Evolutionary conservation across 306 rosid species (phyloP), one percentile per base, ranked within the genome.

Genomic region (Gleditsia sinensis): DNA sequence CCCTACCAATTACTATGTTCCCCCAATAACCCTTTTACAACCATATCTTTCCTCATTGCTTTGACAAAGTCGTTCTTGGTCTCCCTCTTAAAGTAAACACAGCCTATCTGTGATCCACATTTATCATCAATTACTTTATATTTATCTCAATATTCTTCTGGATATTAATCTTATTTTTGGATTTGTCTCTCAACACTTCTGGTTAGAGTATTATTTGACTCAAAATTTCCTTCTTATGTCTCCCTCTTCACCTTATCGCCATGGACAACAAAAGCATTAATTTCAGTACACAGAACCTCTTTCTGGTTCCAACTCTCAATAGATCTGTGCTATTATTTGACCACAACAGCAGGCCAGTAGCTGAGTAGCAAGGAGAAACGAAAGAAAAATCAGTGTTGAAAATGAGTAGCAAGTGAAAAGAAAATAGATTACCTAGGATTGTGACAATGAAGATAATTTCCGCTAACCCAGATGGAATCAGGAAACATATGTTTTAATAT

Each of bases 381-480:
- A 63, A 57, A 57, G 69, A 74, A 56, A 76, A 8, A 46, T 13
- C 24, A 42, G 36, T 13, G 53, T 37, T 55, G 33, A 69, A 49
- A 63, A 63, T 28, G 20, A 58, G 34, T 40, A 63, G 53, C 28
- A 28, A 62, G 25, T 61, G 40, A 60, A 67, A 42, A 43, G 48
- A 33, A 60, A 72, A 67, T 23, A 51, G 24, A 43, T 70, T 74
- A 94, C 99, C 97, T 88, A 77, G 99, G 96, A 71, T 84, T 94
- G 89, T 94, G 97, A 80, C 97, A 72, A 78, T 94, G 99, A 70
- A 94, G 97, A 79, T 87, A 94, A 67, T 88, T 88, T 74, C 99
- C 97, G 16, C 85, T 88, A 82, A 94, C 93, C 99, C 99, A 90
- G 37, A 49, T 67, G 48, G 96, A 93, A 79, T 83, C 90, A 21